Conservation (phyloP, 768 basidiomycete genomes). For the Hemileccinum impolitum region DNA sequence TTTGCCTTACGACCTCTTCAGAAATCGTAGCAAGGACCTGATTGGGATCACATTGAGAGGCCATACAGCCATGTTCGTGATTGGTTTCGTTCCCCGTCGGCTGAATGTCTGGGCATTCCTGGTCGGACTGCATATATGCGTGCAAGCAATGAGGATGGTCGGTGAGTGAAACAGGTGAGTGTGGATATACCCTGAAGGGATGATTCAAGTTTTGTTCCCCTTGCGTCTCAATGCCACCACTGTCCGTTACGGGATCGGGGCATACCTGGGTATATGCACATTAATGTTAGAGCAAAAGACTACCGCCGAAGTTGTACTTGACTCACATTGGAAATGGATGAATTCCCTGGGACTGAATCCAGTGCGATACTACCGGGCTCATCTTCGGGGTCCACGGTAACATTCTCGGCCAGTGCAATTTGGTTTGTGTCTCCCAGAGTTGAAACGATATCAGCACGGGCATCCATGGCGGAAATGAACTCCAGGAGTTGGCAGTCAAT, state of each 20-base stretch:
- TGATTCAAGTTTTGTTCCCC: not conserved
- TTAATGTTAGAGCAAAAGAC: not conserved
- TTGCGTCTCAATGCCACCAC: not conserved
- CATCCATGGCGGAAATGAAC: constrained; percentile 5
- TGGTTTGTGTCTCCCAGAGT: not conserved
- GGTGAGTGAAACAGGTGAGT: not conserved
- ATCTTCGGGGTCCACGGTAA: not conserved
- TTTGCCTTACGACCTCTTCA: constrained; percentile 13
- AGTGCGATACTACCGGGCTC: not conserved
- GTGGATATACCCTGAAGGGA: constrained; percentile 6
- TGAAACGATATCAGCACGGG: not conserved
- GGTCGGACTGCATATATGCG: constrained; percentile 22
- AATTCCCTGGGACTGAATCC: not conserved
- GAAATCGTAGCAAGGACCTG: not conserved
- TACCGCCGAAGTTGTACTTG: not conserved
- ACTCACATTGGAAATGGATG: constrained; percentile 6
- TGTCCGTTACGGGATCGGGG: not conserved
- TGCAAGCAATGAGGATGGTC: constrained; percentile 1
- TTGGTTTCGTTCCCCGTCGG: not conserved
- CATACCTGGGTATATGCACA: constrained; percentile 15
- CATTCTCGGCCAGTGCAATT: not conserved
- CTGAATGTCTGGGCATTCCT: constrained; percentile 1
- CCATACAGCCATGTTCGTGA: not conserved
- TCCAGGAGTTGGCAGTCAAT: not conserved
- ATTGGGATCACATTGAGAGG: not conserved